phyloP scores from a whole-genome alignment of 805 yeast species.

The Barnettozyma pratensis region DNA sequence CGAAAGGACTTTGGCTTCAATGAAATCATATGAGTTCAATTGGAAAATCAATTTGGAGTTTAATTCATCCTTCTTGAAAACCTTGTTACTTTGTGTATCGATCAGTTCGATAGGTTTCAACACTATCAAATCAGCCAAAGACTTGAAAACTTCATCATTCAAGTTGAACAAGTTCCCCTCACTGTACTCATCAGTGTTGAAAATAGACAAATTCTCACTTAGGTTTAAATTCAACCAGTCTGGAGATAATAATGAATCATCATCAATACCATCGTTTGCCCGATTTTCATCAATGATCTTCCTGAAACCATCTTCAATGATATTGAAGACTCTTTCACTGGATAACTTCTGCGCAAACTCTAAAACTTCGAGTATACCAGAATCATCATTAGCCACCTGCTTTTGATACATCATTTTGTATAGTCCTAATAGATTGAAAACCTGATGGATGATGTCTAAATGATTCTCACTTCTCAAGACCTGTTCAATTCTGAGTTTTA shows the following conservation, averaged over 20 bases:
- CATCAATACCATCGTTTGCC: conserved; percentile 21
- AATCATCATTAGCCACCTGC: conserved; percentile 18
- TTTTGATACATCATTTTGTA: conserved; percentile 62
- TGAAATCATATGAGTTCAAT: conserved; percentile 56
- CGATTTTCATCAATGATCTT: conserved; percentile 13
- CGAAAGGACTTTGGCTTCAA: conserved; percentile 47
- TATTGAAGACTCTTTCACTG: conserved; percentile 35
- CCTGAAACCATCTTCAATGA: conserved; percentile 33
- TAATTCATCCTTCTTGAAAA: conserved; percentile 22
- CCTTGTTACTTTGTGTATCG: conserved; percentile 23
- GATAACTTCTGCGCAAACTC: conserved; percentile 30
- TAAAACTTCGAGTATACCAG: conserved; percentile 24
- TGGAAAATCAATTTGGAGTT: conserved; percentile 36
- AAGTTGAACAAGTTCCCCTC: conserved; percentile 34
- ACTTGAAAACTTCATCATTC: conserved; percentile 28
- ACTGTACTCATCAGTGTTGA: conserved; percentile 17
- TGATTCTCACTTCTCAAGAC: conserved; percentile 60
- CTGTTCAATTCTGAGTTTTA: conserved; percentile 62
- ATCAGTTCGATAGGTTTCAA: conserved; percentile 32
- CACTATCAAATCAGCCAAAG: conserved; percentile 38
- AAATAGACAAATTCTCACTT: conserved; percentile 51
- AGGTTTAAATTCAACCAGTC: conserved; percentile 75
- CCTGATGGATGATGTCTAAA: conserved; percentile 48
- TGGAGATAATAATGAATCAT: conserved; percentile 68
- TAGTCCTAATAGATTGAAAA: conserved; percentile 58